These are phyloP conservation scores for Exophiala sp. DNA, from an alignment of 2,329 filamentous ascomycete species.

Conservation along the genomic window DNA sequence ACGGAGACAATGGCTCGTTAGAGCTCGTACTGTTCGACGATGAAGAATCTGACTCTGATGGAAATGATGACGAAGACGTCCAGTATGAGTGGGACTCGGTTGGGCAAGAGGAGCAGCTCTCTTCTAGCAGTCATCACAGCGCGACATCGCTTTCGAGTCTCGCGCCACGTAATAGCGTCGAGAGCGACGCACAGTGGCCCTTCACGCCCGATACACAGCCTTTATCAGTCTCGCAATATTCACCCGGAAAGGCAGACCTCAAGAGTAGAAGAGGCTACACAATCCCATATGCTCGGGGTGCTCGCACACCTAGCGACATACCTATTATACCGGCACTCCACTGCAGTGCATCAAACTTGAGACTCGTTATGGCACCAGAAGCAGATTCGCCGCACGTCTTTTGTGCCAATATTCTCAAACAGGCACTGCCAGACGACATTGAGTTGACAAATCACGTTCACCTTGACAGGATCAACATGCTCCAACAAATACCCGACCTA, in stretches of 20 bases:
- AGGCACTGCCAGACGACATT: slow-evolving; percentile 19
- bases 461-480: slow-evolving; percentile 52
- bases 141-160: slow-evolving; percentile 8
- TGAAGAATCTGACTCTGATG: slow-evolving; percentile 8
- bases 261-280: not conserved
- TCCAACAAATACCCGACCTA: slow-evolving; percentile 56
- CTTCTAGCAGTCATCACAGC: slow-evolving; percentile 5
- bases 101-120: not conserved
- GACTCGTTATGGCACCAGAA: slow-evolving; percentile 23
- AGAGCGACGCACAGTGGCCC: slow-evolving; percentile 3
- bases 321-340: slow-evolving; percentile 27
- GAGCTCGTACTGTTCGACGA: not conserved
- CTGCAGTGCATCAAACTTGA: slow-evolving; percentile 23
- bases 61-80: slow-evolving; percentile 11
- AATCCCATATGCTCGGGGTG: not conserved
- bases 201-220: not conserved
- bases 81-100: slow-evolving; percentile 8
- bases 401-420: slow-evolving; percentile 27
- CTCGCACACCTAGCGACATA: not conserved
- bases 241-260: not conserved
- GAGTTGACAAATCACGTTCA: slow-evolving; percentile 11
- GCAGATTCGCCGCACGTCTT: slow-evolving; percentile 25
- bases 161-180: slow-evolving; percentile 5
- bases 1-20: not conserved
- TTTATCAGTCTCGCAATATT: not conserved